Percentiles rank a stretch among this genome's conserved stretches.
phyloP scores from a whole-genome alignment of 148 eudicot genomes.

The Talinum fruticosum region DNA sequence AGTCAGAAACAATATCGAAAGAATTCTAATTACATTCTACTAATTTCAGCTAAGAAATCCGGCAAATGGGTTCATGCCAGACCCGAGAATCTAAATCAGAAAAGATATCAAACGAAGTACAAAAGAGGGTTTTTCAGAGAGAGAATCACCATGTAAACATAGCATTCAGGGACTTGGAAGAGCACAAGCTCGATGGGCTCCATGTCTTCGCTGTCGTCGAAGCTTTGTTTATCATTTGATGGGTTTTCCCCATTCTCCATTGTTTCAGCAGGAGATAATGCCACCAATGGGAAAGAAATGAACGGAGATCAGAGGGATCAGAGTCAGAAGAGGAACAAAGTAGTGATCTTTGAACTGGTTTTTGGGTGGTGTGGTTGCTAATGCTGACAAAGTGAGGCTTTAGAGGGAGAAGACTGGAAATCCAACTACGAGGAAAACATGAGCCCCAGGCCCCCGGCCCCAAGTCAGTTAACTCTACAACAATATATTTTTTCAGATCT shows the following conservation, averaged over 20 bases:
- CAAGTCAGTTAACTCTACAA: no score
- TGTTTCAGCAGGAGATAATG: not conserved
- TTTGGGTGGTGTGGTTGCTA: not conserved
- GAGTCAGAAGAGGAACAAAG: not conserved
- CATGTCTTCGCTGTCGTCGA: conserved; percentile 26
- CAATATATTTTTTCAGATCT: no score
- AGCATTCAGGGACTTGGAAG: conserved; percentile 88
- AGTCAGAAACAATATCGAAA: conserved; percentile 1
- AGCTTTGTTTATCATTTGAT: conserved; percentile 25
- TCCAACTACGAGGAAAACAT: no score
- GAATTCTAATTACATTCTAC: not conserved
- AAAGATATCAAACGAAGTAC: not conserved
- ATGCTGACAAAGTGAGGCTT: not conserved
- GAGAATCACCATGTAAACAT: conserved; percentile 71
- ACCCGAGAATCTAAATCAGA: conserved; percentile 6
- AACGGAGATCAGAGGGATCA: not conserved
- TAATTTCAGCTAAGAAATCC: conserved; percentile 4
- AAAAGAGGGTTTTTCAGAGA: not conserved
- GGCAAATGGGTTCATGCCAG: not conserved
- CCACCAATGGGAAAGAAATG: not conserved
- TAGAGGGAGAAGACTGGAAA: not conserved
- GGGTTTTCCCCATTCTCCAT: conserved; percentile 27
- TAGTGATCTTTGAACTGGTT: not conserved
- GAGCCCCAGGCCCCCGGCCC: no score
- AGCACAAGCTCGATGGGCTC: conserved; percentile 78